Evolutionary conservation across 1,139 yeast species (phyloP).

Genomic region (Debaryomyces subglobosus): DNA sequence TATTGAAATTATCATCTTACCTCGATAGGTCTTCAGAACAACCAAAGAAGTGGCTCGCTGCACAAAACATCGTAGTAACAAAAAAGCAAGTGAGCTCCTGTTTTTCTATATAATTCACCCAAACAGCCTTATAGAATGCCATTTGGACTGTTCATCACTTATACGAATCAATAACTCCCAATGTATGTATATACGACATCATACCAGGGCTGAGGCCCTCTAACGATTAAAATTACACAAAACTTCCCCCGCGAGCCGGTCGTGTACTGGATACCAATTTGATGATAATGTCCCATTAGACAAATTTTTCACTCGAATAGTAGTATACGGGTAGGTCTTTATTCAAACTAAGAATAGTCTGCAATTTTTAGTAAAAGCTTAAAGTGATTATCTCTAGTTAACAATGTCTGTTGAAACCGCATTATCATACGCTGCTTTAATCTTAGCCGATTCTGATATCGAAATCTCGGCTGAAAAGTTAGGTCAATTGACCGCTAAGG

Average conservation of each 20-base stretch:
- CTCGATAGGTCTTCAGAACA: too few relatives aligned
- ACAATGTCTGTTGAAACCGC: conserved; percentile 62
- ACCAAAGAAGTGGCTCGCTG: too few relatives aligned
- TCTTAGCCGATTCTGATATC: conserved; percentile 96
- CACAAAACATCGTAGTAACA: too few relatives aligned
- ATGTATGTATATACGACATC: not conserved
- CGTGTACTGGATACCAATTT: conserved; percentile 9
- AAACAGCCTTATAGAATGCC: too few relatives aligned
- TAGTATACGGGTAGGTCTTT: not conserved
- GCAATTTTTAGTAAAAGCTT: conserved; percentile 57
- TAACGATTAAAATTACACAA: not conserved
- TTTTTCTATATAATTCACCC: not conserved
- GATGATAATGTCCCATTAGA: conserved; percentile 1
- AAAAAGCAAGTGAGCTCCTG: too few relatives aligned
- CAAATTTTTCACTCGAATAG: conserved; percentile 5
- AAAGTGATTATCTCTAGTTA: conserved; percentile 51
- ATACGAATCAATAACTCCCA: too few relatives aligned
- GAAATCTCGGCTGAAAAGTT: conserved; percentile 95
- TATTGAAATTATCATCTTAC: too few relatives aligned
- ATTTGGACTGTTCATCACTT: too few relatives aligned
- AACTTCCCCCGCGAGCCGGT: not conserved
- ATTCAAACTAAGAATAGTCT: conserved; percentile 65
- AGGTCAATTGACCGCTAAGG: conserved; percentile 70
- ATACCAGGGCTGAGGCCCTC: conserved; percentile 6
- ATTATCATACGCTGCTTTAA: conserved; percentile 91